Base-by-base conservation (phyloP, 2,329 filamentous ascomycete species). In the Hymenoscyphus fraxineus region DNA sequence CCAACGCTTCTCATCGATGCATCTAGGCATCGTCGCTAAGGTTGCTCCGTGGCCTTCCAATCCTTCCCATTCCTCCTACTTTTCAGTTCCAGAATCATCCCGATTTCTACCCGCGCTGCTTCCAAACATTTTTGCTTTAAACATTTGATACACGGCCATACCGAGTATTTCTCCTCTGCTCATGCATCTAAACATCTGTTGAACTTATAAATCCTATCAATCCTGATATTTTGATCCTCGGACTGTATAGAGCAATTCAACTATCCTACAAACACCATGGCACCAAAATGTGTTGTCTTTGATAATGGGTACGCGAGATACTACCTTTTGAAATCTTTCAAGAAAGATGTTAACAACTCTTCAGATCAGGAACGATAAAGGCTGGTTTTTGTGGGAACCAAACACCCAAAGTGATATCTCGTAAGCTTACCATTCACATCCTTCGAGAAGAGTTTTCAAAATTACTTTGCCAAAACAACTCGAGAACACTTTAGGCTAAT, bases 311-410 rank as follows among this genome's bases (percentile, higher is more conserved):
- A 94, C 92, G 93, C 85, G 83, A 77, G 73, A 77, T 73, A 71
- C 73, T 72, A 74, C 71, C 73, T 73, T 74, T 58, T 64, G 55
- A 63, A 63, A 56, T 31, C 65, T 63, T 40, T 68, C 6, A 47
- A 10, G 16, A n/a, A 7, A 47, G n/a, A 3, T 47, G 6, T n/a
- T 47, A 22, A 47, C 16, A 47, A 60, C 64, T 65, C 40, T 77
- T 70, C 81, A 98, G 94, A 89, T 98, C 95, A 84, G 95, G 95
- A 89, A 98, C 99, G 95, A 98, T 95, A 87, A 99, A 99, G 88
- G 95, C 95, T 90, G 95, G 95, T 93, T 99, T 99, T 85, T 95
- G 95, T 87, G 95, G 95, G 93, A 95, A 99, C 80, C 95, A 99
- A 91, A 95, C 95, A 84, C 95, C 95, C 81, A 90, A 95, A 88